Evolutionary conservation across 202 grass and related monocot genomes (phyloP), one percentile per base, ranked within the genome.

Genomic region (Setaria italica): DNA sequence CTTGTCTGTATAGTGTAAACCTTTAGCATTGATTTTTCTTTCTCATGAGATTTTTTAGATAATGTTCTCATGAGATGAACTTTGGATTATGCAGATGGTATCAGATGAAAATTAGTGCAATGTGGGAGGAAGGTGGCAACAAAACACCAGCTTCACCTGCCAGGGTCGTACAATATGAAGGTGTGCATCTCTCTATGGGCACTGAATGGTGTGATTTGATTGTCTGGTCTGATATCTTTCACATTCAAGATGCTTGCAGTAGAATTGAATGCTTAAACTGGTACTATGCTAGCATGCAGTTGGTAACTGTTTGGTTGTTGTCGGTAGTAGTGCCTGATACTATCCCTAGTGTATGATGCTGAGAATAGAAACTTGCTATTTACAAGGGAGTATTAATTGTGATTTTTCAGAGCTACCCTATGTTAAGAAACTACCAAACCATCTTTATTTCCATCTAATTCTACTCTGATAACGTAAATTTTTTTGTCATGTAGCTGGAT

Each of bases 101-200:
- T 39, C 90, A 97, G 70, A 90, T 99, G 87, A 99, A 97, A 80
- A 92, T 97, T 72, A 97, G 85, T 86, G 90, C 89, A 77, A 93
- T 90, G 74, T 97, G 90, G 88, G 97, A 99, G 79, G 94, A 91
- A 41, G 60, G 79, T n/a, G 88, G 81, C 74, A 50, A 72, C 47
- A 82, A 91, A 70, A 81, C 84, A 58, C 82, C 78, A 4, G 94
- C 92, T 67, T 94, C 92, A 67, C 97, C 97, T 53, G 87, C 97
- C 25, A 94, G 97, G 84, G 97, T 99, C 15, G 92, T 99, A 46
- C 97, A 99, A 43, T 99, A 97, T 32, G 97, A 97, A 93, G 97
- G 97, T 99, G 80, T 58, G 83, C 49, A 11, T 77, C 71, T 77
- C 71, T 76, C 39, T 77, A 29, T 60, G 14, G 37, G 55, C 9